Percentiles rank a stretch among this genome's conserved stretches.
Conservation (phyloP, 2,329 filamentous ascomycete species). For the Lasiodiplodia theobromae region DNA sequence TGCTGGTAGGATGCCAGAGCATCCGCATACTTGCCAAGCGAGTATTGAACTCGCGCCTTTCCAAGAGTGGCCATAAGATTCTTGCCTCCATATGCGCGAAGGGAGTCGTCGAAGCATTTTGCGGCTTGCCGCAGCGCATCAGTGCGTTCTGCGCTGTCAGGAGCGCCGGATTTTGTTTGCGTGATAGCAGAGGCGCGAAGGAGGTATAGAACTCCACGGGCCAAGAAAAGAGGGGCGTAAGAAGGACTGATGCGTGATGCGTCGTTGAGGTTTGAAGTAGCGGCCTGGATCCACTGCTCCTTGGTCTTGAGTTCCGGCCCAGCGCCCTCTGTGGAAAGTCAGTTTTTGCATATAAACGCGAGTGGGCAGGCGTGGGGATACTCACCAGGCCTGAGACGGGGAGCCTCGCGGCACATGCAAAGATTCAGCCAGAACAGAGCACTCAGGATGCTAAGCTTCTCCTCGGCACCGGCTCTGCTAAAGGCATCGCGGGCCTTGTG, state of each 20-base stretch:
- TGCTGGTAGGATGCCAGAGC: conserved; percentile 87
- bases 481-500: conserved; percentile 78
- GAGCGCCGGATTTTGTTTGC: conserved; percentile 70
- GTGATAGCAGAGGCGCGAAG: conserved; percentile 85
- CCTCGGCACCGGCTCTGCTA: conserved; percentile 72
- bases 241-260: conserved; percentile 93
- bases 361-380: neutral
- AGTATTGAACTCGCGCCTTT: conserved; percentile 85
- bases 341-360: neutral
- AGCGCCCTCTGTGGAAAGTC: conserved; percentile 44
- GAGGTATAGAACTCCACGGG: conserved; percentile 86
- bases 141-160: conserved; percentile 73
- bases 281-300: conserved; percentile 87
- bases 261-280: conserved; percentile 92
- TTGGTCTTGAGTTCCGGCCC: conserved; percentile 84
- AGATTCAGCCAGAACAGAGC: conserved; percentile 92
- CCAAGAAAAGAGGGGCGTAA: conserved; percentile 89
- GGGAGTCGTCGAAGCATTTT: conserved; percentile 94
- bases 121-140: conserved; percentile 84
- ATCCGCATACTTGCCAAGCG: conserved; percentile 84
- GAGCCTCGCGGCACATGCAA: conserved; percentile 85
- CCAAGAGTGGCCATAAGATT: conserved; percentile 95
- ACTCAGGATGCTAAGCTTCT: conserved; percentile 83
- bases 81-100: conserved; percentile 80
- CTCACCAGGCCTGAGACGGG: conserved; percentile 65